Base-by-base conservation (phyloP, 805 yeast species). In the Candida ficus region DNA sequence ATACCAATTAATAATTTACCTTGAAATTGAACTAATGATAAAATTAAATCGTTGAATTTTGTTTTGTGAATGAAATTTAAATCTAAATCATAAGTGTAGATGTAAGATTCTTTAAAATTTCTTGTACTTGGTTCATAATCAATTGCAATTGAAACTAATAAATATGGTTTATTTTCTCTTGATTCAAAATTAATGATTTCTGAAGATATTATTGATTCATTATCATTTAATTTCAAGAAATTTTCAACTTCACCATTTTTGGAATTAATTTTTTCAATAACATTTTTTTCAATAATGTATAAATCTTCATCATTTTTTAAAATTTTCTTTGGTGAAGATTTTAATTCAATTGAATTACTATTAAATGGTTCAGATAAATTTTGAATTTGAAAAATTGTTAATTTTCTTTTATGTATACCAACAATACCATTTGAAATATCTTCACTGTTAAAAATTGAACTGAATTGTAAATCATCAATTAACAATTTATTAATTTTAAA, bases 391-490 rank as follows among this genome's bases (percentile, higher is more conserved):
- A 80, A 70, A 23, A 85, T 83, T 2, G 70, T 60, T 43, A 87
- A 61, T 17, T 63, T 68, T 32, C 66, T 67, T 3, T 71, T 75
- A 29, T 66, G 64, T 14, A 84, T 66, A 0, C 85, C 89, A 21
- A 87, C 78, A 4, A 81, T 62, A 2, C 91, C 91, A 37, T 70
- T 67, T 1, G 66, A 63, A 41, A 74, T 66, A 44, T 84, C 93
- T 43, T 76, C 85, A 33, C 86, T 78, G 17, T 64, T 63, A 52
- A 87, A 79, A 0, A 78, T 63, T 9, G 76, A 62, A 0, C 80
- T 83, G 27, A 60, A 58, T 9, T 60, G 59, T 23, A 79, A 63
- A 12, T 49, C 48, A 13, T 58, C 59, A 2, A 49, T 34, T 8
- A 57, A 29, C 2, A 65, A 10, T 4, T 66, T 63, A 30, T 58